Evolutionary conservation across 2,329 filamentous ascomycete species (phyloP).

Genomic region (Hymenotorrendiella dingleyae): DNA sequence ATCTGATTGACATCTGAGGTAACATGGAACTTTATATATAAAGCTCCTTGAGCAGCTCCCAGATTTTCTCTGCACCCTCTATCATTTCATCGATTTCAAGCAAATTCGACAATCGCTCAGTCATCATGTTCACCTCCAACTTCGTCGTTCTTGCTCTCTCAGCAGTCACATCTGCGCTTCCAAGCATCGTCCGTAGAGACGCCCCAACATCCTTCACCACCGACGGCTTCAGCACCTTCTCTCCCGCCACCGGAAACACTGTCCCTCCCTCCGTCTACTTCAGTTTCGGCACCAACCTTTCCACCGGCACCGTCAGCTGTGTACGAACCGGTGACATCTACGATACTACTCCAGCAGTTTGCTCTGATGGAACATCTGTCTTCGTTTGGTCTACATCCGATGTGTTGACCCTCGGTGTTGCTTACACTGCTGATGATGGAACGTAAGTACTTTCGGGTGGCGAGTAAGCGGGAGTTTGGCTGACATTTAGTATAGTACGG

Average conservation of each 20-base stretch:
- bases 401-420: neutral
- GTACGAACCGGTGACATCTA: constrained; percentile 4
- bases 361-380: neutral
- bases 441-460: constrained; percentile 6
- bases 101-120: too few relatives aligned
- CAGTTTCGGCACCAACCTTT: constrained; percentile 7
- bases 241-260: constrained; percentile 11
- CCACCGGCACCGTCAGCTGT: neutral
- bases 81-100: too few relatives aligned
- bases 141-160: constrained; percentile 6
- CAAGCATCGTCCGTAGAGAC: constrained; percentile 2
- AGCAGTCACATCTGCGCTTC: constrained; percentile 8
- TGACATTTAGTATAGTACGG: neutral
- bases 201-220: constrained; percentile 14
- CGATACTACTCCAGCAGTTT: neutral
- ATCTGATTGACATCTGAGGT: too few relatives aligned
- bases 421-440: constrained; percentile 5
- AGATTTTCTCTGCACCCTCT: too few relatives aligned
- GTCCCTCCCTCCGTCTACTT: constrained; percentile 11
- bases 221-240: constrained; percentile 16
- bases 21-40: too few relatives aligned
- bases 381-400: constrained; percentile 3
- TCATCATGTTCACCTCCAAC: constrained; percentile 1
- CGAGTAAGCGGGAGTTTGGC: neutral
- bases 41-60: too few relatives aligned